These are phyloP conservation scores for Metarhizium sp. DNA, from an alignment of 2,329 filamentous ascomycete genomes.

Conservation along the genomic window DNA sequence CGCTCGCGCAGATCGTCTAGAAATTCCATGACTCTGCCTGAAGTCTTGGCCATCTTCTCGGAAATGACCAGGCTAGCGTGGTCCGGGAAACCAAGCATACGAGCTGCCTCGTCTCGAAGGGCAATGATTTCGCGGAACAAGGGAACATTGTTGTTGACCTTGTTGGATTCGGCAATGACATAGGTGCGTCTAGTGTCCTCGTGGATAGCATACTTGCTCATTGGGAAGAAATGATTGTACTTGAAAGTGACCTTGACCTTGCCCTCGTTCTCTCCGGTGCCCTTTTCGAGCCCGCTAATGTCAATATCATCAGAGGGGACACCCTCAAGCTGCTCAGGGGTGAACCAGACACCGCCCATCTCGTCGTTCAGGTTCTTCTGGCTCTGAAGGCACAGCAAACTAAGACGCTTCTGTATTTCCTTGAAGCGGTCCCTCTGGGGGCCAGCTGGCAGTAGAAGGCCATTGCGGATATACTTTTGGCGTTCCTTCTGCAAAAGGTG, in stretches of 20 bases:
- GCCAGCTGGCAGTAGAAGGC: conserved; percentile 61
- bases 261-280: conserved; percentile 61
- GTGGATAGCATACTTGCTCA: conserved; percentile 67
- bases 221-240: conserved; percentile 72
- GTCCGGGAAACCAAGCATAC: conserved; percentile 66
- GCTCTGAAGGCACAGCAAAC: conserved; percentile 64
- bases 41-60: conserved; percentile 77
- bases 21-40: conserved; percentile 63
- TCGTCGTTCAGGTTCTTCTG: conserved; percentile 79
- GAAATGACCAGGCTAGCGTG: conserved; percentile 70
- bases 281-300: conserved; percentile 57
- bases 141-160: conserved; percentile 59
- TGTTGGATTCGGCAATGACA: conserved; percentile 3
- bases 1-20: conserved; percentile 59
- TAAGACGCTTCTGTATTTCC: conserved; percentile 74
- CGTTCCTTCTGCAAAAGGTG: conserved; percentile 70
- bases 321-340: conserved; percentile 61
- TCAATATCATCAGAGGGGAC: conserved; percentile 63
- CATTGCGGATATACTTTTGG: conserved; percentile 69
- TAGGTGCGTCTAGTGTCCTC: conserved; percentile 54
- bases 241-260: conserved; percentile 73
- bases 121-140: conserved; percentile 68
- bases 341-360: conserved; percentile 73
- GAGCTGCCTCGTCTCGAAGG: conserved; percentile 69
- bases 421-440: conserved; percentile 70